Base-by-base conservation (phyloP, 176 grass and related monocot genomes). In the Microstegium vimineum region DNA sequence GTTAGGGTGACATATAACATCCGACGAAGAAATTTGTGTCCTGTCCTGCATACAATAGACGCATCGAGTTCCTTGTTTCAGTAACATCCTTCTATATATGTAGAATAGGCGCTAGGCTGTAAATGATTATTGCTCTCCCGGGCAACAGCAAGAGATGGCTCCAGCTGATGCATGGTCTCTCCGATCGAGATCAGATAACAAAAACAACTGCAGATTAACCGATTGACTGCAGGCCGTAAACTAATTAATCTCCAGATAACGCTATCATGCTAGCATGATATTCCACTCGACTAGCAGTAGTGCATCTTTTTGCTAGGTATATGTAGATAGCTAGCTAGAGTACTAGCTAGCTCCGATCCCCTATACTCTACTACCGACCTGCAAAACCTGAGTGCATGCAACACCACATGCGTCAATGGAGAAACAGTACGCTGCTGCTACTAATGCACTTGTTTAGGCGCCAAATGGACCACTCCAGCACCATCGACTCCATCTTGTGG, bases 401-500 rank as follows among this genome's bases (percentile, higher is more conserved):
- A 62, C 52, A 62, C 59, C 59, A 28, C 59, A 60, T 45, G 26
- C 26, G 57, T 62, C 59, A 62, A 66, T 56, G 84, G 14, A 42
- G 28, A 18, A 64, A 51, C 42, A 82, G 51, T 71, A 22, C 2
- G 35, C 28, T 14, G 3, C 49, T 52, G 61, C 77, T 46, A 10
- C 25, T 34, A 80, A 65, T 67, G 77, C 61, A 38, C 12, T 82
- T 46, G 69, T 71, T 71, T 40, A 45, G 63, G 46, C 77, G 41
- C 65, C 73, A 62, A 66, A 71, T 73, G 86, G 86, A 88, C 86
- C 74, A 83, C 86, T 4, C 2, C 31, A 51, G 80, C 86, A 88
- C 86, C 80, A 88, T 45, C 23, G 7, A 78, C 59, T 62, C 23
- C 25, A 85, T 85, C 77, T 76, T 85, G 87, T 89, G 87, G 87